phyloP scores from a whole-genome alignment of 2,329 filamentous ascomycete species.

The Pseudogymnoascus sp. region DNA sequence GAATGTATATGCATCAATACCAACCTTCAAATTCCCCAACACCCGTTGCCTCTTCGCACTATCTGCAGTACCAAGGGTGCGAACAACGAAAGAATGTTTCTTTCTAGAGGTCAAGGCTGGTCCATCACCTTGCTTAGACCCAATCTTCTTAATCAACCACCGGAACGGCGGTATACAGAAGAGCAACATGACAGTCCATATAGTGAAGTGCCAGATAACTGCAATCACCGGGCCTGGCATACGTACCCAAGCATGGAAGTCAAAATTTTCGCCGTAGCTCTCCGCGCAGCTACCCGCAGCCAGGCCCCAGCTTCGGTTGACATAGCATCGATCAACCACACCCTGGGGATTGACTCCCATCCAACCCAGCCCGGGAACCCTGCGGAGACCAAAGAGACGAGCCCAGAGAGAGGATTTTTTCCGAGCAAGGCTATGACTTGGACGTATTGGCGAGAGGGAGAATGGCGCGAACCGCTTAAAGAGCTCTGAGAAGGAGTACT shows the following conservation, averaged over 20 bases:
- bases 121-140: conserved; percentile 49
- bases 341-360: conserved; percentile 45
- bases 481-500: conserved; percentile 33
- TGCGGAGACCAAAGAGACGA: conserved; percentile 41
- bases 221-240: conserved; percentile 43
- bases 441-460: conserved; percentile 46
- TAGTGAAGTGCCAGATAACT: conserved; percentile 40
- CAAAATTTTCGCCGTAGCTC: conserved; percentile 55
- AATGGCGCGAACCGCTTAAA: conserved; percentile 36
- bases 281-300: conserved; percentile 31
- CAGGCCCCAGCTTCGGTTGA: conserved; percentile 57
- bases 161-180: conserved; percentile 32
- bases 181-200: conserved; percentile 37
- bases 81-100: background rate
- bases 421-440: conserved; percentile 29
- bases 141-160: conserved; percentile 35
- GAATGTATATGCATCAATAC: background rate
- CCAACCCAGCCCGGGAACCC: conserved; percentile 45
- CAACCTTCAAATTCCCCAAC: background rate
- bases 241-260: conserved; percentile 46
- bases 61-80: background rate
- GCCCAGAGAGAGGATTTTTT: background rate
- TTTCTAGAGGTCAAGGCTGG: conserved; percentile 20
- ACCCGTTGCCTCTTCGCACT: background rate
- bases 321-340: conserved; percentile 44